Conservation (phyloP, 306 rosid genomes). For the Gastrolobium bilobum region DNA sequence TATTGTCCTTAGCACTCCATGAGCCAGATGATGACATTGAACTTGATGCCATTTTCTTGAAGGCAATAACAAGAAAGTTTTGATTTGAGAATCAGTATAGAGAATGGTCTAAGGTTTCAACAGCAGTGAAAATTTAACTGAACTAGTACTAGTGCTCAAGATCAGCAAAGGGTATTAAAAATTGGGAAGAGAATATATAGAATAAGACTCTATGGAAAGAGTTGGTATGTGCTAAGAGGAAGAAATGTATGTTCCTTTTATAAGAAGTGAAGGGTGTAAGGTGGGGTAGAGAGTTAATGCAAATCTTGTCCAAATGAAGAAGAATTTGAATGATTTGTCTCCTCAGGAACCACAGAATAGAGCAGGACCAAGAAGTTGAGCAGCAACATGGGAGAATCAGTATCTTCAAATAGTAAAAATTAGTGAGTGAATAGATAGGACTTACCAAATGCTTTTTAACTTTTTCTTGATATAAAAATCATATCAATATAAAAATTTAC, state of each 20-base stretch:
- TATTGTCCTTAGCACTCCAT: constrained; percentile 88
- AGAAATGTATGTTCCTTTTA: constrained; percentile 60
- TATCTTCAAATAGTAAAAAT: constrained; percentile 49
- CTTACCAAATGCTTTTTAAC: constrained; percentile 1
- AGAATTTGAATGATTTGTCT: constrained; percentile 74
- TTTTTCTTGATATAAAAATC: constrained; percentile 22
- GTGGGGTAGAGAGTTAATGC: constrained; percentile 62
- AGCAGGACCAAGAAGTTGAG: constrained; percentile 57
- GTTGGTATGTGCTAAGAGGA: constrained; percentile 46
- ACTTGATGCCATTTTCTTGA: constrained; percentile 69
- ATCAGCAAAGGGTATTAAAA: not conserved
- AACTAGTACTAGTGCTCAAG: not conserved
- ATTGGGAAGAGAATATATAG: constrained; percentile 23
- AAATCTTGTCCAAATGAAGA: constrained; percentile 51
- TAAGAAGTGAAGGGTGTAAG: constrained; percentile 54
- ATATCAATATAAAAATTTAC: constrained; percentile 9
- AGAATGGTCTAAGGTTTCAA: not conserved
- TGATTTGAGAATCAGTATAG: not conserved
- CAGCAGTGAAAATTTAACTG: not conserved
- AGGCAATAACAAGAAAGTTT: not conserved
- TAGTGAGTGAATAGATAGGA: constrained; percentile 40
- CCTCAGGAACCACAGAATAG: constrained; percentile 63
- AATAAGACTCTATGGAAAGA: constrained; percentile 43
- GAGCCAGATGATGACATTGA: constrained; percentile 75
- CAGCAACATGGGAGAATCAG: constrained; percentile 58